Evolutionary conservation across 306 rosid genomes (phyloP).

Genomic region (cucumber (Cucumis sativus)): DNA sequence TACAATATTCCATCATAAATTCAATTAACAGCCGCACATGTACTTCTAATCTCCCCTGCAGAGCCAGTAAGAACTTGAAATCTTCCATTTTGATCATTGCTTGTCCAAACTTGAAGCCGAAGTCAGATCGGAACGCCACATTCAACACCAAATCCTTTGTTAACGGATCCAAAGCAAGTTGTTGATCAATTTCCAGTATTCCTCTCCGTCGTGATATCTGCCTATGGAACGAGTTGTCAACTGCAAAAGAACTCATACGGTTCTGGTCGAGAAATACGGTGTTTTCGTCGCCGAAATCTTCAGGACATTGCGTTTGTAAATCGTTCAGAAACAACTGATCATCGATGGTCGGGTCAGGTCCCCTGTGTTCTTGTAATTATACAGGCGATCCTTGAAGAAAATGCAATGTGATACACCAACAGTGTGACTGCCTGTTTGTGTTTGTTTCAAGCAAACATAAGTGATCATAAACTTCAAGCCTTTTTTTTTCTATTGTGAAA

Average conservation of each 20-base stretch:
- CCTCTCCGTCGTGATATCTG: constrained; percentile 12
- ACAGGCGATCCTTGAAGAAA: constrained; percentile 28
- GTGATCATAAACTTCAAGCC: neutral
- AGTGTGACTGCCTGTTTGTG: constrained; percentile 27
- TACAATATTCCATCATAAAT: neutral
- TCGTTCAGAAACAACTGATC: neutral
- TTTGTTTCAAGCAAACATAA: neutral
- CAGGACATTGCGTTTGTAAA: constrained; percentile 10
- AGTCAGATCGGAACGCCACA: neutral
- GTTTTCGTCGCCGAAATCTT: neutral
- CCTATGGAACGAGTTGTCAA: constrained; percentile 16
- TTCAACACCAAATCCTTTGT: neutral
- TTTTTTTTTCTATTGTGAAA: neutral
- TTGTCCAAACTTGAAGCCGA: constrained; percentile 9
- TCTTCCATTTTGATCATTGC: constrained; percentile 33
- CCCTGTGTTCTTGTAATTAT: constrained; percentile 16
- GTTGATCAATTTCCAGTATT: constrained; percentile 34
- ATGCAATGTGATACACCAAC: constrained; percentile 23
- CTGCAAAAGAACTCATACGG: neutral
- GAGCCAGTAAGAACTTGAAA: constrained; percentile 9
- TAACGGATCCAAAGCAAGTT: constrained; percentile 2
- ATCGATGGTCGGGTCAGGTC: constrained; percentile 23
- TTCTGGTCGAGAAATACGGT: constrained; percentile 18
- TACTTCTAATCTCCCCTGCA: constrained; percentile 20
- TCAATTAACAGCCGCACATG: constrained; percentile 9